Evolutionary conservation across 306 rosid genomes (phyloP).

Genomic region (Vigna mungo): DNA sequence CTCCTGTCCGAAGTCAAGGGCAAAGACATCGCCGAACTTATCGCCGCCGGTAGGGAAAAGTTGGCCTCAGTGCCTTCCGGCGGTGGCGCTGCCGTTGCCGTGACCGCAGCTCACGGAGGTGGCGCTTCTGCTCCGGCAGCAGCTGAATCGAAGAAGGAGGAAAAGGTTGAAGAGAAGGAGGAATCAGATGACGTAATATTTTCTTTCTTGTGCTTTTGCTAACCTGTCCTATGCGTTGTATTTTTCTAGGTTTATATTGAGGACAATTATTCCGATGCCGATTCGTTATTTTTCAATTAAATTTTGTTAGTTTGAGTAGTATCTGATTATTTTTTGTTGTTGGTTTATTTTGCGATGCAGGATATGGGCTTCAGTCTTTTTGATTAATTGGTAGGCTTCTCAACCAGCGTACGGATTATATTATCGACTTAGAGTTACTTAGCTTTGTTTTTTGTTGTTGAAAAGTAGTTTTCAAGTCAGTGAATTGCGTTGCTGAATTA

Average conservation of each 20-base stretch:
- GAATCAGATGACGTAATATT: conserved; percentile 74
- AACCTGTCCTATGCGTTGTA: neutral
- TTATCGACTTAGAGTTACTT: conserved; percentile 10
- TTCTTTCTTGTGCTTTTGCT: neutral
- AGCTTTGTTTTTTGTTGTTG: neutral
- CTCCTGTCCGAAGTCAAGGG: conserved; percentile 60
- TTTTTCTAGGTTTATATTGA: neutral
- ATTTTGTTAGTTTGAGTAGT: neutral
- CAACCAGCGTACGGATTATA: neutral
- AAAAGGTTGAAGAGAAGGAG: conserved; percentile 72
- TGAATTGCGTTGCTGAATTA: conserved; percentile 3
- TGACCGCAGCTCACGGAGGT: conserved; percentile 45
- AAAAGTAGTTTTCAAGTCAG: conserved; percentile 6
- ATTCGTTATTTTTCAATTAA: neutral
- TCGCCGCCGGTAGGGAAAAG: conserved; percentile 68
- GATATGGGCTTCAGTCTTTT: conserved; percentile 79
- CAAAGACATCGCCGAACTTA: conserved; percentile 62
- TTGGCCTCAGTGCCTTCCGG: conserved; percentile 70
- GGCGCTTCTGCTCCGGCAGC: conserved; percentile 59
- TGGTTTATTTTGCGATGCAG: conserved; percentile 52
- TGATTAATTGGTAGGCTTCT: conserved; percentile 50
- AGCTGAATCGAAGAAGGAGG: conserved; percentile 73
- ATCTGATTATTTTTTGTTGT: conserved; percentile 16
- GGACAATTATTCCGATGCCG: too few relatives aligned
- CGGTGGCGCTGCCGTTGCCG: conserved; percentile 61